Evolutionary conservation across 2,329 filamentous ascomycete species (phyloP).

Genomic region (Ophiocordyceps unilateralis): DNA sequence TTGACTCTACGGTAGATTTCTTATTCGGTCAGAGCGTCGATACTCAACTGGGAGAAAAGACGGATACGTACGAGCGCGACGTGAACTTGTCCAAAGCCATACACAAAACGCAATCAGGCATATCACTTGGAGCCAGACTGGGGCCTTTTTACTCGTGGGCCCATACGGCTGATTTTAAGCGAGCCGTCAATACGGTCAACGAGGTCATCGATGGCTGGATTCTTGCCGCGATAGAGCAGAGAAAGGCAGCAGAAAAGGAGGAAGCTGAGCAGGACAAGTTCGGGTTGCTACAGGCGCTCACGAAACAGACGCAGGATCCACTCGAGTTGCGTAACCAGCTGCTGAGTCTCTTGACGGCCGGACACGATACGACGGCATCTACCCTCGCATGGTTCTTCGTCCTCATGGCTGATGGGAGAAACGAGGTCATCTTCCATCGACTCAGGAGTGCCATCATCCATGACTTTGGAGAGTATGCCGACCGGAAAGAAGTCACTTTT

Average conservation of each 20-base stretch:
- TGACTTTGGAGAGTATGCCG: conserved; percentile 29
- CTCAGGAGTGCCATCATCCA: conserved; percentile 23
- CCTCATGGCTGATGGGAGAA: conserved; percentile 16
- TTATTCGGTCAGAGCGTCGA: conserved; percentile 40
- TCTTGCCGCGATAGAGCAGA: conserved; percentile 27
- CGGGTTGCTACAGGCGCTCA: conserved; percentile 14
- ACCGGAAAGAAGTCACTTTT: conserved; percentile 10
- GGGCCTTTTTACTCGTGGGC: conserved; percentile 26
- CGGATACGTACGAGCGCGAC: conserved; percentile 6
- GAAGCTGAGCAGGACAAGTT: conserved; percentile 7
- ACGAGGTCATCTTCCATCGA: conserved; percentile 21
- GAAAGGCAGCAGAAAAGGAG: not conserved
- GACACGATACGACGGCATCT: conserved; percentile 34
- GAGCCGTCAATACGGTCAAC: conserved; percentile 48
- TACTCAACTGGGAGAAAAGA: conserved; percentile 17
- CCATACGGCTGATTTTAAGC: conserved; percentile 38
- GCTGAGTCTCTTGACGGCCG: conserved; percentile 26
- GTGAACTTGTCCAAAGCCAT: conserved; percentile 15
- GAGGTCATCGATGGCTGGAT: conserved; percentile 52
- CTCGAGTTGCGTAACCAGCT: conserved; percentile 12
- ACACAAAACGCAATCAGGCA: conserved; percentile 21
- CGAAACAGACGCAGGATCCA: conserved; percentile 14
- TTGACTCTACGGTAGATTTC: conserved; percentile 34
- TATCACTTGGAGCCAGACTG: conserved; percentile 32
- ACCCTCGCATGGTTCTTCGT: conserved; percentile 30